Conservation (phyloP, 1,284 basidiomycete genomes). For the Irpex sp. region DNA sequence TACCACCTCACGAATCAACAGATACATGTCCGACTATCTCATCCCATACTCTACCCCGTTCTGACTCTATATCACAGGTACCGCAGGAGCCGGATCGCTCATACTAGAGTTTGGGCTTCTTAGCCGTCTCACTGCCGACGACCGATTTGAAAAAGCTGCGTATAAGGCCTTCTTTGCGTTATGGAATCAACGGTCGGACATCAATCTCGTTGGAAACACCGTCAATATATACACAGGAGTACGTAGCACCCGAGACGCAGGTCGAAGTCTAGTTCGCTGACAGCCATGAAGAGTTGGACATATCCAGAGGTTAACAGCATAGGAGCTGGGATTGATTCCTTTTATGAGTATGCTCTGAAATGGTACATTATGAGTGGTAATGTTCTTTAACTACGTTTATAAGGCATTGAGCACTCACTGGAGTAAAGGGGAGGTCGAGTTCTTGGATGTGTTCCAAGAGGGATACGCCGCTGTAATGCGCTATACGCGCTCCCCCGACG, state of each 20-base stretch:
- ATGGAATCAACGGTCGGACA: slow-evolving; percentile 84
- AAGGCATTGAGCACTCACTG: neutral
- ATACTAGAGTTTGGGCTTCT: slow-evolving; percentile 91
- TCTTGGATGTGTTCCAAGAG: slow-evolving; percentile 90
- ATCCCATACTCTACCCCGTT: neutral
- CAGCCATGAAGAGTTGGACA: slow-evolving; percentile 53
- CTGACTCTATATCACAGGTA: slow-evolving; percentile 44
- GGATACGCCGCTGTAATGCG: slow-evolving; percentile 87
- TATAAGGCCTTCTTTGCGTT: slow-evolving; percentile 86
- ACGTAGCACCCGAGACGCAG: slow-evolving; percentile 16
- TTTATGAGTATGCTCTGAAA: slow-evolving; percentile 89
- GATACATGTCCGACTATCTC: slow-evolving; percentile 66
- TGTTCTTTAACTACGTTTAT: neutral
- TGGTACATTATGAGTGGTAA: slow-evolving; percentile 87
- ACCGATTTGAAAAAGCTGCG: slow-evolving; percentile 81
- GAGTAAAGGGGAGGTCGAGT: slow-evolving; percentile 74
- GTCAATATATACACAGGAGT: slow-evolving; percentile 81
- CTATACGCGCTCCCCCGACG: slow-evolving; percentile 76
- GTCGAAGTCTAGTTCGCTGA: slow-evolving; percentile 3
- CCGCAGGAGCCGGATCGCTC: slow-evolving; percentile 88
- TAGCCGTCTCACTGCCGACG: slow-evolving; percentile 84
- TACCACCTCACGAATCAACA: slow-evolving; percentile 63
- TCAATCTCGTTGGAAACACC: slow-evolving; percentile 85
- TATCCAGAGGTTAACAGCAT: slow-evolving; percentile 75
- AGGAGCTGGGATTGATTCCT: slow-evolving; percentile 91